A percentile compares a stretch with the other conserved stretches of the same genome.
Evolutionary conservation across 169 alveolate species (phyloP).

Genomic region (Plasmodium fragile): DNA sequence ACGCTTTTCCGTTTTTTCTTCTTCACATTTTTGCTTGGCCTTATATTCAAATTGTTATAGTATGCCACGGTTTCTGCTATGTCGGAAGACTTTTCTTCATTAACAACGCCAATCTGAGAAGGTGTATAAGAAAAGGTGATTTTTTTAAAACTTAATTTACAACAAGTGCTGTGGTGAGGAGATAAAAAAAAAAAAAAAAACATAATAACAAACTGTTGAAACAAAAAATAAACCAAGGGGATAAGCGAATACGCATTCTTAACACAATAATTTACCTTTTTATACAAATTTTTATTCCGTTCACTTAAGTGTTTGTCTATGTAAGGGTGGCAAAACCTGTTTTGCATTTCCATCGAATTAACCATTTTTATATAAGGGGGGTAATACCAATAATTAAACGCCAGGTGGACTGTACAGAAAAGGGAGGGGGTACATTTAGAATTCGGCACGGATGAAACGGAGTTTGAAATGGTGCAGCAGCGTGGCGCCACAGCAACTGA

Average conservation of each 20-base stretch:
- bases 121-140: not conserved
- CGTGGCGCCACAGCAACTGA: not conserved
- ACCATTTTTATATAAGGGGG: slow-evolving; percentile 70
- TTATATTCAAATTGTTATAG: slow-evolving; percentile 24
- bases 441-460: not conserved
- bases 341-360: slow-evolving; percentile 35
- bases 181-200: not conserved
- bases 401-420: slow-evolving; percentile 63
- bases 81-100: slow-evolving; percentile 23
- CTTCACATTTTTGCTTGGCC: slow-evolving; percentile 23
- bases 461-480: slow-evolving; percentile 4
- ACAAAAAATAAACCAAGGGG: not conserved
- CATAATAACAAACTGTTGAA: not conserved
- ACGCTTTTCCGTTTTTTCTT: slow-evolving; percentile 19
- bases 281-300: slow-evolving; percentile 55
- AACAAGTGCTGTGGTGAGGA: not conserved
- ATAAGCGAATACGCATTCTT: not conserved
- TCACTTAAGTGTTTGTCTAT: slow-evolving; percentile 63
- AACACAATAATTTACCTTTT: slow-evolving; percentile 27
- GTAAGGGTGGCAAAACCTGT: slow-evolving; percentile 46
- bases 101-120: slow-evolving; percentile 64
- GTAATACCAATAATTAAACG: slow-evolving; percentile 76
- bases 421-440: not conserved
- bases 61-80: slow-evolving; percentile 53
- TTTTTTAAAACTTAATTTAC: not conserved